These are phyloP conservation scores for Wickerhamiella azymoides DNA, from an alignment of 805 yeast genomes.

Conservation along the genomic window DNA sequence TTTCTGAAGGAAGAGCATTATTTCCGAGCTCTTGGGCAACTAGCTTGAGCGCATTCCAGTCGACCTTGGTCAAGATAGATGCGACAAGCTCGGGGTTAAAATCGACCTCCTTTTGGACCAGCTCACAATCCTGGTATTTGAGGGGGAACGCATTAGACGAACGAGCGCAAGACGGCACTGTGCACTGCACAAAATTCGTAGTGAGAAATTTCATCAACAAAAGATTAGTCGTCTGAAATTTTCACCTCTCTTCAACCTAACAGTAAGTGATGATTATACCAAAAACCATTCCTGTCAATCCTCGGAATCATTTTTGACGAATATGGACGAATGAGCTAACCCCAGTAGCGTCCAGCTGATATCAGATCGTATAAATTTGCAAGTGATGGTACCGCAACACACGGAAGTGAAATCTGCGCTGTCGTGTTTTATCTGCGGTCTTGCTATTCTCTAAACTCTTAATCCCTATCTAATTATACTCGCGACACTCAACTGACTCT, in stretches of 20 bases:
- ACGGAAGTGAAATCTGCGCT: too few relatives aligned
- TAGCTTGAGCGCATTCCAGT: conserved; percentile 71
- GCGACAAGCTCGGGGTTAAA: conserved; percentile 67
- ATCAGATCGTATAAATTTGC: background rate
- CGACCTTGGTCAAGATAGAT: conserved; percentile 64
- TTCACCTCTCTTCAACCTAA: background rate
- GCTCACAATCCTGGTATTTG: conserved; percentile 48
- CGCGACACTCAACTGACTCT: too few relatives aligned
- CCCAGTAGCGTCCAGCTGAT: background rate
- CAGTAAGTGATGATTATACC: conserved; percentile 16
- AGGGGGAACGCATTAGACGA: conserved; percentile 73
- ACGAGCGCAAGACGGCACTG: conserved; percentile 66
- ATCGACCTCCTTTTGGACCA: conserved; percentile 65
- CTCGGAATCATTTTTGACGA: conserved; percentile 16
- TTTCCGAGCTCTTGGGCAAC: conserved; percentile 72
- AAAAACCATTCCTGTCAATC: conserved; percentile 21
- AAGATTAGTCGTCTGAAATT: background rate
- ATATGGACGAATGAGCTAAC: conserved; percentile 6
- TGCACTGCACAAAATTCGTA: conserved; percentile 92
- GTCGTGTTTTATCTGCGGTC: background rate
- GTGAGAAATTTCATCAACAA: conserved; percentile 76
- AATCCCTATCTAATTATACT: too few relatives aligned
- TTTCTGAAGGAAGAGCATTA: conserved; percentile 27
- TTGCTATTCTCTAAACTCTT: too few relatives aligned
- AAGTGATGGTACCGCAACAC: background rate